Evolutionary conservation across 2,329 filamentous ascomycete species (phyloP).

Genomic region (Diaporthe helianthi): DNA sequence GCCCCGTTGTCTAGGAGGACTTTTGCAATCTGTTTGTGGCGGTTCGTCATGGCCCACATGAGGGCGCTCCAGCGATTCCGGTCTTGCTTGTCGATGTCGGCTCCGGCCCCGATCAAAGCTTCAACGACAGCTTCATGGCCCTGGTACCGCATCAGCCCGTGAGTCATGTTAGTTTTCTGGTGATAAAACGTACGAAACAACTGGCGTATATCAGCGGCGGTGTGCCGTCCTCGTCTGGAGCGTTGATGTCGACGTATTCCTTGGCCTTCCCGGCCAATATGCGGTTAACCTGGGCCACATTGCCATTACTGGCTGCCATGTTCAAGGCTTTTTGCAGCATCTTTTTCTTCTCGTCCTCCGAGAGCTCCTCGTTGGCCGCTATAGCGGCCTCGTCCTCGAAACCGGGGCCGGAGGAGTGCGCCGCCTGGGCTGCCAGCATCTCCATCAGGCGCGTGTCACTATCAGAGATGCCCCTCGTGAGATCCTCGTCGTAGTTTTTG

Average conservation of each 20-base stretch:
- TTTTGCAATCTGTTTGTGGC: constrained; percentile 96
- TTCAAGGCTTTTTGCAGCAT: constrained; percentile 87
- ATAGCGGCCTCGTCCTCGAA: constrained; percentile 84
- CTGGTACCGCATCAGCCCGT: constrained; percentile 49
- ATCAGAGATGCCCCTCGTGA: constrained; percentile 66
- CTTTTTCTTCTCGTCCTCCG: constrained; percentile 77
- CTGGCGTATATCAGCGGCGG: constrained; percentile 97
- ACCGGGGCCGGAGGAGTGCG: constrained; percentile 75
- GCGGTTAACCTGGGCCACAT: constrained; percentile 79
- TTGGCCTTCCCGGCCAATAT: constrained; percentile 78
- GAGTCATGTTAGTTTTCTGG: constrained; percentile 30
- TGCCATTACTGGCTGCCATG: constrained; percentile 96
- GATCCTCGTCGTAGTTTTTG: constrained; percentile 73
- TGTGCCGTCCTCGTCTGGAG: constrained; percentile 91
- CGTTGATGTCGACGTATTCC: constrained; percentile 82
- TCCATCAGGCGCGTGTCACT: constrained; percentile 90
- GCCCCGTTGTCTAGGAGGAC: constrained; percentile 90
- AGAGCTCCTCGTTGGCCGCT: constrained; percentile 74
- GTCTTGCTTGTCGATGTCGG: constrained; percentile 90
- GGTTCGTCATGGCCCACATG: constrained; percentile 99
- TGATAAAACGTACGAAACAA: constrained; percentile 76
- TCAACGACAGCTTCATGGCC: constrained; percentile 90
- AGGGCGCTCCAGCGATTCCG: constrained; percentile 96
- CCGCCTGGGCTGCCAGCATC: constrained; percentile 95
- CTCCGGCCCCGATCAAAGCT: constrained; percentile 83